These are phyloP conservation scores for Syzygium aromaticum DNA, from an alignment of 345 rosid genomes.

Conservation along the genomic window DNA sequence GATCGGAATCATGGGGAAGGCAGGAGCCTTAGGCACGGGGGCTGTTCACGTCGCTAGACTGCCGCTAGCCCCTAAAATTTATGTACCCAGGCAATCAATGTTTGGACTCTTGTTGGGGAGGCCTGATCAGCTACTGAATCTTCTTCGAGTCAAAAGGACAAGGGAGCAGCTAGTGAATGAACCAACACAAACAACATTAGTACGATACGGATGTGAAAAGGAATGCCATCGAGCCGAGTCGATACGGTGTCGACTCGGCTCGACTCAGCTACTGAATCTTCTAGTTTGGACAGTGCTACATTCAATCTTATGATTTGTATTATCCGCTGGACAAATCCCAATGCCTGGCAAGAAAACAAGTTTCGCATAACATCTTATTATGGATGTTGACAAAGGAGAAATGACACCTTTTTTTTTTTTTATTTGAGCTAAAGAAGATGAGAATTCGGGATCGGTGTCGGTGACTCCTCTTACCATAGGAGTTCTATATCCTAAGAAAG, in stretches of 20 bases:
- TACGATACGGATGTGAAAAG: neutral
- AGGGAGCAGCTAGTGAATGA: too few species aligned
- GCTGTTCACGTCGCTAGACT: neutral
- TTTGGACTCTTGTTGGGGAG: neutral
- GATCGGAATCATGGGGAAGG: neutral
- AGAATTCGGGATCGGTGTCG: neutral
- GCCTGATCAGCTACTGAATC: neutral
- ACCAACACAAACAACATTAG: neutral
- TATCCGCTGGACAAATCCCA: neutral
- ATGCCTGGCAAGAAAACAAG: neutral
- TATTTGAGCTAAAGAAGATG: neutral
- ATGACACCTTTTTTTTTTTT: neutral
- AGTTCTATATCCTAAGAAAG: neutral
- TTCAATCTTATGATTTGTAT: neutral
- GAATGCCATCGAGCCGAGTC: neutral
- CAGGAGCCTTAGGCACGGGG: neutral
- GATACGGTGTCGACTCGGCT: neutral
- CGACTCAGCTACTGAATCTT: too few species aligned
- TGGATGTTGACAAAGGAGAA: neutral
- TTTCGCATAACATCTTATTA: neutral
- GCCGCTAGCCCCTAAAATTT: neutral
- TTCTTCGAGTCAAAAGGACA: neutral
- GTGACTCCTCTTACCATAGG: neutral
- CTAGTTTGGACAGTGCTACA: neutral
- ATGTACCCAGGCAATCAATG: neutral